phyloP scores from a whole-genome alignment of 2,329 filamentous ascomycete genomes.

The Zymoseptoria brevis region DNA sequence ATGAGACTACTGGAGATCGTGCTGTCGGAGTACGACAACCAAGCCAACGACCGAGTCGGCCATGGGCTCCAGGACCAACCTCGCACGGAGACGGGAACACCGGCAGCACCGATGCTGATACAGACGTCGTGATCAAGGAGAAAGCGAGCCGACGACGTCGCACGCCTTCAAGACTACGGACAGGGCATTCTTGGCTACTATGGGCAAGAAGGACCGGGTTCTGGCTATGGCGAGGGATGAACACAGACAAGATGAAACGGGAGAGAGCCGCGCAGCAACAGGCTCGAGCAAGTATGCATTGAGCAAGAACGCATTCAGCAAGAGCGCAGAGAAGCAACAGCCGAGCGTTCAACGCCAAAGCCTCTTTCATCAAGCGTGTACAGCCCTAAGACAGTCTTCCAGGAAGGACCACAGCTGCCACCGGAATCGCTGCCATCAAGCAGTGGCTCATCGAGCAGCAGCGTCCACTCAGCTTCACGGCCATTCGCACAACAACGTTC shows the following conservation, averaged over 20 bases:
- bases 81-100: slow-evolving; percentile 12
- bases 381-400: neutral
- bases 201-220: neutral
- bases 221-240: neutral
- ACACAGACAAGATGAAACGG: neutral
- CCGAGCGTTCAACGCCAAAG: neutral
- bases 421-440: neutral
- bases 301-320: neutral
- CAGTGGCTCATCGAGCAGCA: neutral
- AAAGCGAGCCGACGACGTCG: slow-evolving; percentile 6
- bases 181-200: neutral
- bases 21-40: no score
- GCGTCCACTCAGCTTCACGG: neutral
- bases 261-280: neutral
- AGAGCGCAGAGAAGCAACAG: neutral
- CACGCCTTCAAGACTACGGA: neutral
- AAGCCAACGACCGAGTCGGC: neutral
- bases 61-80: neutral
- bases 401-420: neutral
- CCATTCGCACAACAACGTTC: neutral
- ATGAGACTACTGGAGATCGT: neutral
- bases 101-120: neutral
- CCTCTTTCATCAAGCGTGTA: neutral
- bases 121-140: slow-evolving; percentile 9
- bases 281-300: neutral